Conservation (phyloP, 192 early-diverging fungal genomes). For the Rhizophlyctis rosea region DNA sequence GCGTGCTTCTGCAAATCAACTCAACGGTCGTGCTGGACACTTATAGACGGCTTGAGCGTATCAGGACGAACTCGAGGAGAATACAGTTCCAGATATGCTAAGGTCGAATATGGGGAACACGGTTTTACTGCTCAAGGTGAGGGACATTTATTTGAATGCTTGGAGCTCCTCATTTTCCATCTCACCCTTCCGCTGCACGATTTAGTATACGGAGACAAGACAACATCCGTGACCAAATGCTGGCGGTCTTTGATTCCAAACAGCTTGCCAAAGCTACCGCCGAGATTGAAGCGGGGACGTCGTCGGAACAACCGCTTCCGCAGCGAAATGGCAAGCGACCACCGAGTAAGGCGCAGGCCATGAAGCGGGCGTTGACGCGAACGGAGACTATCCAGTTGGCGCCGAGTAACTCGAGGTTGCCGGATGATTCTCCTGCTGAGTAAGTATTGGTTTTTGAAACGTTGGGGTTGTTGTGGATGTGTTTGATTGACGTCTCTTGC, state of each 20-base stretch:
- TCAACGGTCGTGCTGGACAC: constrained; percentile 92
- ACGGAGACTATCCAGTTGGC: constrained; percentile 61
- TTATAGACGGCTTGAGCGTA: constrained; percentile 95
- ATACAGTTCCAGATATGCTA: constrained; percentile 95
- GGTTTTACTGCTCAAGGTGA: constrained; percentile 82
- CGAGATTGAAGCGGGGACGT: too few species aligned
- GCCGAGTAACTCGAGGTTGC: constrained; percentile 49
- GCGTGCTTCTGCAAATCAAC: constrained; percentile 90
- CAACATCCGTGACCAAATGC: too few species aligned
- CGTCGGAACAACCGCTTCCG: too few species aligned
- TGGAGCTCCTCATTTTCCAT: too few species aligned
- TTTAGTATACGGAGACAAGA: background rate
- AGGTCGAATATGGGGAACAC: constrained; percentile 89
- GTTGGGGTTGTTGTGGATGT: background rate
- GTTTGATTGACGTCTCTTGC: constrained; percentile 11
- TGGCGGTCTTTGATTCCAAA: too few species aligned
- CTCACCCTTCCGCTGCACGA: too few species aligned
- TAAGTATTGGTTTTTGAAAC: constrained; percentile 21
- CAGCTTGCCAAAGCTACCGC: too few species aligned
- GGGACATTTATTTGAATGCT: background rate
- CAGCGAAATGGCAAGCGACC: too few species aligned
- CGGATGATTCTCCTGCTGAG: constrained; percentile 54
- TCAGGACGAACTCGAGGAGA: constrained; percentile 91
- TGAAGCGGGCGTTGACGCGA: constrained; percentile 38
- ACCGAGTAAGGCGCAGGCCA: too few species aligned